Evolutionary conservation across 1,139 yeast genomes (phyloP), one percentile per base, ranked within the genome.

Genomic region (Insectozyma bohioensis): DNA sequence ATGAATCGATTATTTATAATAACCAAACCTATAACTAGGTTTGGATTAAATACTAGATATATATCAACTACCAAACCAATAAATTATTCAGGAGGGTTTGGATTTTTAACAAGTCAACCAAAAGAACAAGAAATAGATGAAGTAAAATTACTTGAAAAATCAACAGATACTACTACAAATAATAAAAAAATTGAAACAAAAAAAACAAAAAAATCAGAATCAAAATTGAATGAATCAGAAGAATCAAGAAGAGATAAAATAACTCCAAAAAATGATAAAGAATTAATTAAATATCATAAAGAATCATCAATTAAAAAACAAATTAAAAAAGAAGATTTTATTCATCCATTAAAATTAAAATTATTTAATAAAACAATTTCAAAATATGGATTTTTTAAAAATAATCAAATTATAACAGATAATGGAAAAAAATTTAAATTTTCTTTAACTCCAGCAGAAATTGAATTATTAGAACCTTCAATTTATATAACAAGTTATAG

Each of bases 401-500:
- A 81, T 51, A 65, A 75, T 43, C 76, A 80, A 40, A 49, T 70
- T 9, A 67, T 85, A 10, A 58, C 59, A 17, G 62, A 80, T 38
- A 58, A 58, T 31, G 77, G 77, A 22, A 69, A 69, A 39, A 45
- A 52, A 28, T 85, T 80, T 60, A 72, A 71, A 47, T 63, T 90
- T 43, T 60, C 65, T 24, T 70, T 88, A 39, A 66, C 79, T 5
- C 63, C 63, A 28, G 72, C 75, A 39, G 95, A 88, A 57, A 77
- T 86, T 41, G 85, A 81, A 31, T 74, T 79, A 2, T 69, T 90
- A 44, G 96, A 87, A 58, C 97, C 97, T 19, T 79, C 94, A 11
- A 75, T 90, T 18, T 87, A 78, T 58, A 61, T 85, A 39, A 73
- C 80, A 51, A 84, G 95, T 9, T 81, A 72, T 66, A 74, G 97